Base-by-base conservation (phyloP, 2,329 filamentous ascomycete genomes). In the Botrytis medusae region DNA sequence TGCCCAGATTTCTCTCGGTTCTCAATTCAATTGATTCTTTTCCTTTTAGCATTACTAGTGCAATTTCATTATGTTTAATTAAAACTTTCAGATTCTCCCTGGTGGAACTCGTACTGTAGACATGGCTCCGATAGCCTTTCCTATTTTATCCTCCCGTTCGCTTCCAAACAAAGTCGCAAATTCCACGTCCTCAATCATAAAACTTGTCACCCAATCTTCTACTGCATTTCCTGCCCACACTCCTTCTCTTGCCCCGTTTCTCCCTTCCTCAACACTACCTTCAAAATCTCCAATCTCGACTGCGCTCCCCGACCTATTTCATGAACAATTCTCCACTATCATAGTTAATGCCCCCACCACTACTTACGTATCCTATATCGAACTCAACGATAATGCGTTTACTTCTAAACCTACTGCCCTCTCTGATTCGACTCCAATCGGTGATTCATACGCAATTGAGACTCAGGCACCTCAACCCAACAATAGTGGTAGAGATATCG, bases 91-190 rank as follows among this genome's bases (percentile, higher is more conserved):
- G 9, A n/a, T 20, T 46, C 25, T 69, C 67, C 54, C 40, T 29
- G 54, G 67, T 42, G 65, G 34, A 57, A 42, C 32, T 57, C 16
- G 54, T 18, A 61, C 20, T n/a, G 32, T 69, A 46, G 22, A 61
- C 10, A 69, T 69, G 67, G 51, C 67, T 46, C 67, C 67, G n/a
- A 22, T 69, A 22, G 37, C 22, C n/a, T 42, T 68, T 42, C 34
- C 65, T n/a, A n/a, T 29, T 68, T 54, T 57, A 16, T 57, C 46
- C 48, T 32, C 65, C 5, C 65, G 59, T 67, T 46, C 25, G n/a
- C 34, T 16, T n/a, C 20, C 54, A 8, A 25, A 44, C 37, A 44
- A 61, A 42, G 4, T 14, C 29, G 22, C 44, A 34, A 61, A 32
- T n/a, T 61, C 29, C 6, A 60, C 67, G 18, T 46, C 48, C 51